Conservation (phyloP, 768 basidiomycete genomes). For the Tulasnella sp. region DNA sequence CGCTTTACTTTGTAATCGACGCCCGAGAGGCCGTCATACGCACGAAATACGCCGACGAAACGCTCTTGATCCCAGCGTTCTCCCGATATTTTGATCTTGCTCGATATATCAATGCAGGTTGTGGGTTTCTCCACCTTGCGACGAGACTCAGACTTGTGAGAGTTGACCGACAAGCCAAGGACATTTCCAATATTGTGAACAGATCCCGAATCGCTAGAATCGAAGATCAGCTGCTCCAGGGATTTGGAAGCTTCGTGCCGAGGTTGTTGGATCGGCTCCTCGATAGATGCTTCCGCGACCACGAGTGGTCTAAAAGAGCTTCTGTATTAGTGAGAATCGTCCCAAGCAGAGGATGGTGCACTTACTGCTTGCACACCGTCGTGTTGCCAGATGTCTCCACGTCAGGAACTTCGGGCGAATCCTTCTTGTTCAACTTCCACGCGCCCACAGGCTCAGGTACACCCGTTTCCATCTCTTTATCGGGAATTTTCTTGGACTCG, state of each 20-base stretch:
- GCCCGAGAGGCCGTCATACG: neutral
- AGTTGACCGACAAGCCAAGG: neutral
- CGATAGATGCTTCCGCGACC: neutral
- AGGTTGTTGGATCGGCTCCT: neutral
- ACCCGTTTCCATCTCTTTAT: neutral
- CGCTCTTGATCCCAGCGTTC: neutral
- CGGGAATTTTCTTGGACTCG: neutral
- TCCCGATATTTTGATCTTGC: neutral
- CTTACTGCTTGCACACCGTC: neutral
- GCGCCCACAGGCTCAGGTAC: neutral
- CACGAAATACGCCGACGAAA: neutral
- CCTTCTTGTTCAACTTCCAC: neutral
- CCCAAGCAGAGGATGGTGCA: neutral
- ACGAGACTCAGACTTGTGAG: neutral
- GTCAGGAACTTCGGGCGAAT: neutral
- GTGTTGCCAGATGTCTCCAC: neutral
- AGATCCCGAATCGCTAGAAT: neutral
- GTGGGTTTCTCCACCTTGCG: neutral
- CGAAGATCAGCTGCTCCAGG: neutral
- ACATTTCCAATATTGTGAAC: neutral
- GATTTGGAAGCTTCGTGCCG: neutral
- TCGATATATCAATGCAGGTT: neutral
- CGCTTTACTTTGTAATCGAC: neutral
- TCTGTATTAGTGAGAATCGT: neutral
- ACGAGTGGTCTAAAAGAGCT: neutral